A percentile compares a stretch with the other conserved stretches of the same genome.
phyloP scores from a whole-genome alignment of 1,139 yeast genomes.

The Suhomyces ambrosiae region DNA sequence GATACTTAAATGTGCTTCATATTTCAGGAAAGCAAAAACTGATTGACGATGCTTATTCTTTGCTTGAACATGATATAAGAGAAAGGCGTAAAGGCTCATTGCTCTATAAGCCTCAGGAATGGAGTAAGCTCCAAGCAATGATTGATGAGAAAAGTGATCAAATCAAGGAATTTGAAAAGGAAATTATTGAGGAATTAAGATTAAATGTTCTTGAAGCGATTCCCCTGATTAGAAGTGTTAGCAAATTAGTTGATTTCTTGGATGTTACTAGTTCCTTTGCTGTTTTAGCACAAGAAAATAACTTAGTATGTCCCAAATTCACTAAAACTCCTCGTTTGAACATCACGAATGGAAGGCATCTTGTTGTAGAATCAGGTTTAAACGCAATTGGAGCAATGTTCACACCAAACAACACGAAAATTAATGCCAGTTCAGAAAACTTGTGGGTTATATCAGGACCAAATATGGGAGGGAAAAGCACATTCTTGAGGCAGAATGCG shows the following conservation, averaged over 20 bases:
- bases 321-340: conserved; percentile 47
- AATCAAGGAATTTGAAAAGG: conserved; percentile 45
- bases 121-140: conserved; percentile 35
- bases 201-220: conserved; percentile 38
- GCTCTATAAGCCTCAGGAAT: conserved; percentile 33
- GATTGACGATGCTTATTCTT: conserved; percentile 21
- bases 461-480: conserved; percentile 97
- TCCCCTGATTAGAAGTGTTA: conserved; percentile 45
- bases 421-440: conserved; percentile 20
- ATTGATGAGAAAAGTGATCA: conserved; percentile 28
- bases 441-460: conserved; percentile 90
- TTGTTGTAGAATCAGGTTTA: conserved; percentile 85
- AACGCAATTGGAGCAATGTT: conserved; percentile 53
- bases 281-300: conserved; percentile 61
- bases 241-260: conserved; percentile 59
- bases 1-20: conserved; percentile 34
- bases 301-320: conserved; percentile 67
- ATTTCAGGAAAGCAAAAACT: conserved; percentile 37
- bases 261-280: conserved; percentile 81
- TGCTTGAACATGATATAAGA: conserved; percentile 28
- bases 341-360: conserved; percentile 70
- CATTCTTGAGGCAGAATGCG: conserved; percentile 86
- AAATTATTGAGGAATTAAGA: conserved; percentile 46
- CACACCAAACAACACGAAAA: conserved; percentile 59
- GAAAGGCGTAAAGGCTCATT: conserved; percentile 32